phyloP scores from a whole-genome alignment of 2,329 filamentous ascomycete genomes.

The Diaporthe ilicicola region DNA sequence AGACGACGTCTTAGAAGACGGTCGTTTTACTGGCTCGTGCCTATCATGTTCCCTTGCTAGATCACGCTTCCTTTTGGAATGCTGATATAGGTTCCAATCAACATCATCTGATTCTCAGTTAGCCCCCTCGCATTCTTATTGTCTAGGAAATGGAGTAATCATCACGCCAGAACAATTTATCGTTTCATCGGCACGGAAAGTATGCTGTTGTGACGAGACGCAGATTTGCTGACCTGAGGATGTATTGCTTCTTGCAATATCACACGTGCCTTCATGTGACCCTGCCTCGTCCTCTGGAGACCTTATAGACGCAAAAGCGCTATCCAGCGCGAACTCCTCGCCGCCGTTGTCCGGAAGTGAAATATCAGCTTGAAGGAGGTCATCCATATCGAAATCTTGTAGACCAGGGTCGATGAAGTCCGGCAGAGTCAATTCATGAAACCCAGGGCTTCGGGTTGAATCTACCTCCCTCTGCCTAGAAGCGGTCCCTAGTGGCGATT shows the following conservation, averaged over 20 bases:
- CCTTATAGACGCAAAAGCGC: neutral
- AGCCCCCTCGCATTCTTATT: neutral
- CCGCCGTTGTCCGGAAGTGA: neutral
- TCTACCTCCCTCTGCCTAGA: neutral
- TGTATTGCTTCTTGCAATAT: neutral
- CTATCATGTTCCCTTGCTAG: neutral
- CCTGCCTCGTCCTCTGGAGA: neutral
- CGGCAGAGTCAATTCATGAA: neutral
- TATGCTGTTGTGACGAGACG: no score
- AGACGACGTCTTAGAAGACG: neutral
- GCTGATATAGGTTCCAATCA: neutral
- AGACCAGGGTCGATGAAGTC: slow-evolving; percentile 1
- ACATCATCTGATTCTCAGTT: neutral
- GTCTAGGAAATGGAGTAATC: no score
- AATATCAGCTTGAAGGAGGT: neutral
- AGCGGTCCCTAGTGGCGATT: neutral
- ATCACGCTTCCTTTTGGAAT: neutral
- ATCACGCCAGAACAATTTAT: no score
- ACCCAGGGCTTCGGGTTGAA: neutral
- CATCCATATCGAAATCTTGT: slow-evolving; percentile 1
- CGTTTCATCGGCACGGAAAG: no score
- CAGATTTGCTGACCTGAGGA: neutral
- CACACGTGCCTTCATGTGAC: neutral
- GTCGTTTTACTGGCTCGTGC: neutral
- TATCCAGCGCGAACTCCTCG: neutral